Base-by-base conservation (phyloP, 2,329 filamentous ascomycete species). In the Chrysoporthe cubensis region DNA sequence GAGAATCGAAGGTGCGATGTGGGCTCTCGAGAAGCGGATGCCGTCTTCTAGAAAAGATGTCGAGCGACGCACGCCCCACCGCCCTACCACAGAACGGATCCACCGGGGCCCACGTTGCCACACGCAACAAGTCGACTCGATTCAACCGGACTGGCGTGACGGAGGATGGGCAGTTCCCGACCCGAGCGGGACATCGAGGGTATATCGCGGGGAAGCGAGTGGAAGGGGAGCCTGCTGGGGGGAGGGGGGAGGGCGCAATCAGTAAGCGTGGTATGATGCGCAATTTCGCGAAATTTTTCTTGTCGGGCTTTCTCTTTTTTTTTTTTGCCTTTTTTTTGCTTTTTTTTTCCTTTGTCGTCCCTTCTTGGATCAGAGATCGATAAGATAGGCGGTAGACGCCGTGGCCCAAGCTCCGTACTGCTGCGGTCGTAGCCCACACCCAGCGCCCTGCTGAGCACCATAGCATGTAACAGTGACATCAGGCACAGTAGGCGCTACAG, bases 41-140 rank as follows among this genome's bases (percentile, higher is more conserved):
- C n/a, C 18, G 58, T 54, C 65, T 66, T 66, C 65, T 66, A 63
- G 59, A 66, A 66, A 66, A 66, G 60, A 66, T 64, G 40, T 34
- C 52, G 18, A 37, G 37, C 21, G 50, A 34, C 11, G 50, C 50
- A 42, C 50, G 21, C 37, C 54, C 50, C 21, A 21, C 40, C 9
- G 63, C 52, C 42, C 42, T 48, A 42, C 54, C 48, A 37, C 34
- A 11, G 34, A 32, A 48, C 32, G 3, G 58, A 44, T 48, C 58
- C 58, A 37, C 58, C 18, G 40, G 26, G 21, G n/a, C 61, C 61
- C 48, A 52, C 48, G n/a, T 40, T 48, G 34, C 60, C 26, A 48
- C 60, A 50, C 60, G 60, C 16, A 54, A 34, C 40, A 64, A 54
- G 40, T 43, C n/a, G 46, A 48, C 40, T 32, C 11, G 50, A 54